A percentile compares a stretch with the other conserved stretches of the same genome.
Conservation (phyloP, 257 asterid genomes). For the Nicotiana tabacum region DNA sequence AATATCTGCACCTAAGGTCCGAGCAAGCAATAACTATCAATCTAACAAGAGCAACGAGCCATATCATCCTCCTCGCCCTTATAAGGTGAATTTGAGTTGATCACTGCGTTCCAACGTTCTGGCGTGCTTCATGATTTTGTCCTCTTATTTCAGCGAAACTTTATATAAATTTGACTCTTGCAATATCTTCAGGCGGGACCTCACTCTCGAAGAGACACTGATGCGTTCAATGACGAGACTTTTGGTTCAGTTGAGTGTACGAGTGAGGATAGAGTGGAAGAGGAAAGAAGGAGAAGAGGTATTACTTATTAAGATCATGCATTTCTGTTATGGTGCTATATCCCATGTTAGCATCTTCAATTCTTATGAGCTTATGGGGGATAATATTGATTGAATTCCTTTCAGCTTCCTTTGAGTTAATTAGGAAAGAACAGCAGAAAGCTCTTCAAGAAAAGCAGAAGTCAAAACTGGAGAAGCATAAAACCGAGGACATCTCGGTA, state of each 20-base stretch:
- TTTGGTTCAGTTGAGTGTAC: conserved; percentile 74
- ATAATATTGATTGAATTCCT: not conserved
- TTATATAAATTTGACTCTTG: not conserved
- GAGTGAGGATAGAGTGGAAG: conserved; percentile 81
- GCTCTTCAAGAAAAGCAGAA: conserved; percentile 77
- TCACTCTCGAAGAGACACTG: conserved; percentile 58
- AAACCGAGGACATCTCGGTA: conserved; percentile 34
- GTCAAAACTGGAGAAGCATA: conserved; percentile 39
- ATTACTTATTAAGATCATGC: conserved; percentile 8
- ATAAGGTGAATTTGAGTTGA: conserved; percentile 51
- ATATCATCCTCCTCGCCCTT: conserved; percentile 98
- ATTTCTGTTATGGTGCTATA: not conserved
- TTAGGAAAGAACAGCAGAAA: conserved; percentile 90
- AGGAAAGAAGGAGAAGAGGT: conserved; percentile 95
- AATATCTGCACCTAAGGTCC: conserved; percentile 47
- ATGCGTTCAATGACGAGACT: conserved; percentile 73
- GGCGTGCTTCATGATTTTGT: not conserved
- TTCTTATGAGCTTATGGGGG: not conserved
- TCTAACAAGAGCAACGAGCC: conserved; percentile 73
- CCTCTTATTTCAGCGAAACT: not conserved
- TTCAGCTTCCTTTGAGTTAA: conserved; percentile 81
- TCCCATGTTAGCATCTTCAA: not conserved
- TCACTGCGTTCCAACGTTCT: not conserved
- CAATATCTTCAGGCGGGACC: conserved; percentile 61
- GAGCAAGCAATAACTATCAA: conserved; percentile 52